Base-by-base conservation (phyloP, 257 asterid species). In the Solanum sparsipilum region DNA sequence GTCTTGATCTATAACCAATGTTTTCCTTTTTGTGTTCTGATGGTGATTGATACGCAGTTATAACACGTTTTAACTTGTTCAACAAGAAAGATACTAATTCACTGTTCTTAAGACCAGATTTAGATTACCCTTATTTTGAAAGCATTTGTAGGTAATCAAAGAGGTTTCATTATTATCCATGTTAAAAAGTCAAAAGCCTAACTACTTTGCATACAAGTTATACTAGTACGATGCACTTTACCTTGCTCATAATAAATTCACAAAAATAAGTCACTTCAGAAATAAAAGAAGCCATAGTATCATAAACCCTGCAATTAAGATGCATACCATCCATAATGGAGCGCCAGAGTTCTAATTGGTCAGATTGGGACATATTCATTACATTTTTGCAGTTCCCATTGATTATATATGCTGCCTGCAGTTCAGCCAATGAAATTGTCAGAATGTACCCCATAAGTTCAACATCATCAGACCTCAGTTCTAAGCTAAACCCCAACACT, bases 301-400 rank as follows among this genome's bases (percentile, higher is more conserved):
- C 75, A 72, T 52, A 46, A 82, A 29, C 85, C 70, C 74, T 52
- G 84, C 36, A 52, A 44, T 5, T 27, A 86, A 41, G 58, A 85
- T 29, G 86, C 95, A 67, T 91, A 96, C 98, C 95, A 92, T 95
- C 92, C 87, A 95, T 89, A 90, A 95, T 95, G 34, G 98, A 94
- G 86, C 92, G 96, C 99, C 98, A 97, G 88, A 97, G 98, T 78
- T 97, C 98, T 79, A 95, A 83, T 90, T 97, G 98, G 89, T 97
- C 98, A 91, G 94, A 87, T 89, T 96, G 99, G 70, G 99, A 97
- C 98, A 97, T 92, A 89, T 94, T 96, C 99, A 97, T 97, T 31
- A 97, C 91, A 88, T 94, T 96, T 93, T 97, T 97, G 97, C 98
- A 93, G 96, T 96, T 97, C 71, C 99, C 99, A 90, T 89, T 96